These are phyloP conservation scores for Monosiga brevicollis DNA, from an alignment of 78 protist species.

Conservation along the genomic window DNA sequence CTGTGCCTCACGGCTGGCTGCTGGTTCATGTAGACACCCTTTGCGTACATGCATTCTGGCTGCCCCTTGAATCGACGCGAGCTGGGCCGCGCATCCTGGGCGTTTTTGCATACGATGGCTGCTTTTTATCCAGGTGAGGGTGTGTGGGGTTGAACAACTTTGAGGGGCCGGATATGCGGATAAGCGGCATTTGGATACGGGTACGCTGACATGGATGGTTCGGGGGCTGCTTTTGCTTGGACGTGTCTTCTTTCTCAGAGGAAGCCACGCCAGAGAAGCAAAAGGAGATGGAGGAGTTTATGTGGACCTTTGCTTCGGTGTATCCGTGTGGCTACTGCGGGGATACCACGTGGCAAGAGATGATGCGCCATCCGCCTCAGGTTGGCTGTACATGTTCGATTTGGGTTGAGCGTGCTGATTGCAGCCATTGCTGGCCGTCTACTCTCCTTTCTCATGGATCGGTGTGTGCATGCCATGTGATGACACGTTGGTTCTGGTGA, in stretches of 20 bases:
- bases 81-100: slow-evolving; percentile 23
- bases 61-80: slow-evolving; percentile 9
- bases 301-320: not conserved
- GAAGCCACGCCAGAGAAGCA: not conserved
- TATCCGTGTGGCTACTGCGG: slow-evolving; percentile 31
- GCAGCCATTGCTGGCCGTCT: not conserved
- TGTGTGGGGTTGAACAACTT: not conserved
- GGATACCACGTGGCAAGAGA: not conserved
- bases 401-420: not conserved
- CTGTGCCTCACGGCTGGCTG: no score
- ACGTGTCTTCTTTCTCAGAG: not conserved
- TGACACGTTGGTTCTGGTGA: not conserved
- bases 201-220: not conserved
- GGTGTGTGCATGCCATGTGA: not conserved
- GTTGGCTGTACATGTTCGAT: not conserved
- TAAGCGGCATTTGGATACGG: not conserved
- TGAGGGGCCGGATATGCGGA: not conserved
- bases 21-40: no score
- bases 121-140: slow-evolving; percentile 25
- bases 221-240: not conserved
- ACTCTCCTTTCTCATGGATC: not conserved
- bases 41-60: not conserved
- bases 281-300: not conserved
- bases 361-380: slow-evolving; percentile 5
- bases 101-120: slow-evolving; percentile 28